Conservation (phyloP, 306 rosid genomes). For the Prunus kanzakura region DNA sequence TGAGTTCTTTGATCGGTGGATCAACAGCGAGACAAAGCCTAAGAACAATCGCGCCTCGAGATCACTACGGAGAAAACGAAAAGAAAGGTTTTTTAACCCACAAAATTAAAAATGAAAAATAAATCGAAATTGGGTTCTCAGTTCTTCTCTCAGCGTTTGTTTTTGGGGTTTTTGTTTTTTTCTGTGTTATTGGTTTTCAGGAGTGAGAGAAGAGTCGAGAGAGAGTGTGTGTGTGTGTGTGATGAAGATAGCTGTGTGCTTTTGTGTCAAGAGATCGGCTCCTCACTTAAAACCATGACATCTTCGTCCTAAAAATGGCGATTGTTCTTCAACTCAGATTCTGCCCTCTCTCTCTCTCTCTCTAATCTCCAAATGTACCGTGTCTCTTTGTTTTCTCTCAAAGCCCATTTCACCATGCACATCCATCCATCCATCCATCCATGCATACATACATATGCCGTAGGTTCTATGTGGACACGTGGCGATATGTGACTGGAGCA, state of each 20-base stretch:
- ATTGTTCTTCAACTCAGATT: constrained; percentile 3
- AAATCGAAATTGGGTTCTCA: background rate
- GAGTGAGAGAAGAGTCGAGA: background rate
- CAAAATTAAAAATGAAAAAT: background rate
- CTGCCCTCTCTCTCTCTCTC: background rate
- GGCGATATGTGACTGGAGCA: background rate
- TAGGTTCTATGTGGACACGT: background rate
- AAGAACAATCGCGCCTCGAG: constrained; percentile 20
- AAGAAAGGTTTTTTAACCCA: background rate
- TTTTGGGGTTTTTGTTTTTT: constrained; percentile 3
- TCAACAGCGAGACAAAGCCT: constrained; percentile 17
- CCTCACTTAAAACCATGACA: constrained; percentile 8
- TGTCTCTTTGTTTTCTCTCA: background rate
- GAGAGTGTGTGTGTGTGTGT: background rate
- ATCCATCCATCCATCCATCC: background rate
- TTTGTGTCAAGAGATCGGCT: background rate
- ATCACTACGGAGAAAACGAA: constrained; percentile 28
- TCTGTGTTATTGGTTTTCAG: background rate
- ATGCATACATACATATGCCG: background rate
- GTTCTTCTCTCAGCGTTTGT: background rate
- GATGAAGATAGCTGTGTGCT: background rate
- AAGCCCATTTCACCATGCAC: background rate
- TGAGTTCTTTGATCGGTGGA: background rate
- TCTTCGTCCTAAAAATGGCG: constrained; percentile 11
- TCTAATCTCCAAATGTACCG: background rate